Evolutionary conservation across 1,284 basidiomycete genomes (phyloP).

Genomic region (Sanghuangporus baumii): DNA sequence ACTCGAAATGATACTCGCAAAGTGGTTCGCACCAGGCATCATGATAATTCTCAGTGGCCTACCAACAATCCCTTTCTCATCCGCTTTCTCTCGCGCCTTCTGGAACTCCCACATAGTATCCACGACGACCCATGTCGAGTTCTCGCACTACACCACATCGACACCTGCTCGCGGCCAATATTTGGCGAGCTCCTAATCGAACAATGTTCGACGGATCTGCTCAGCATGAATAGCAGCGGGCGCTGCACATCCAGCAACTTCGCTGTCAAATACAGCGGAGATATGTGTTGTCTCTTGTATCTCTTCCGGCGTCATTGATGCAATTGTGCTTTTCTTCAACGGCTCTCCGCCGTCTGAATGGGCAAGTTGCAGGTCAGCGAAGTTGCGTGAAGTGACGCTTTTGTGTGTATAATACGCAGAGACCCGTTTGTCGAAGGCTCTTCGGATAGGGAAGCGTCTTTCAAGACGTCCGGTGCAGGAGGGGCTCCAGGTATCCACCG

Average conservation of each 20-base stretch:
- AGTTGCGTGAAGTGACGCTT: slow-evolving; percentile 11
- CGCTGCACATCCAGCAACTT: slow-evolving; percentile 2
- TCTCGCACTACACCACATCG: slow-evolving; percentile 17
- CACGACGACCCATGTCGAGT: slow-evolving; percentile 14
- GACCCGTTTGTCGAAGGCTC: slow-evolving; percentile 19
- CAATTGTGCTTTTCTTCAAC: background rate
- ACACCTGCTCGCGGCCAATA: slow-evolving; percentile 14
- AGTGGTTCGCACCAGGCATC: slow-evolving; percentile 19
- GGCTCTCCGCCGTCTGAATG: background rate
- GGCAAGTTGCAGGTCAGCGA: slow-evolving; percentile 3
- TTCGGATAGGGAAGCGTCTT: slow-evolving; percentile 1
- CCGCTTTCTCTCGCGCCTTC: slow-evolving; percentile 5
- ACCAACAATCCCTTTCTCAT: slow-evolving; percentile 7
- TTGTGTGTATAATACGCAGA: slow-evolving; percentile 19
- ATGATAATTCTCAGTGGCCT: slow-evolving; percentile 14
- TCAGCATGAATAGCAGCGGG: slow-evolving; percentile 1
- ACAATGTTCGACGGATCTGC: slow-evolving; percentile 16
- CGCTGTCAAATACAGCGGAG: slow-evolving; percentile 9
- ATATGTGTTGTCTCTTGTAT: slow-evolving; percentile 6
- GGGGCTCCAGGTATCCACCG: slow-evolving; percentile 14
- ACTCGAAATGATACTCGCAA: slow-evolving; percentile 15
- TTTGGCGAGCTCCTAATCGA: slow-evolving; percentile 9
- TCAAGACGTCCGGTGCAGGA: background rate
- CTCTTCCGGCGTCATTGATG: slow-evolving; percentile 18
- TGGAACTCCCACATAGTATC: slow-evolving; percentile 18